Percentiles rank a stretch among this genome's conserved stretches.
These are phyloP conservation scores for Macrophomina phaseolina DNA, from an alignment of 2,329 filamentous ascomycete genomes.

Conservation along the genomic window DNA sequence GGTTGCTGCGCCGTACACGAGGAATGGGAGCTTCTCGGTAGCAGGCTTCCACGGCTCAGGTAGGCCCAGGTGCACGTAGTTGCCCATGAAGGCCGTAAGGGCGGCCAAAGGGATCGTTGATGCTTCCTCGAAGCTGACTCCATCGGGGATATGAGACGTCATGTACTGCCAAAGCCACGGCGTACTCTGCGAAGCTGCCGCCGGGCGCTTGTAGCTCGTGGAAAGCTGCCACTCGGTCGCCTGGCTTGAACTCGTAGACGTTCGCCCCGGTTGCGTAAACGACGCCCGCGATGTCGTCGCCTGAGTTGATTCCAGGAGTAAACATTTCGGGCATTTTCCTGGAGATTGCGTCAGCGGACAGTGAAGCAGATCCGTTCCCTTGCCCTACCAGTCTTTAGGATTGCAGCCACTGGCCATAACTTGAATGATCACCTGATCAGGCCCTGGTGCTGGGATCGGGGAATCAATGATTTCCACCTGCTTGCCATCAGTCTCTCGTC, in stretches of 20 bases:
- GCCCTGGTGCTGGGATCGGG: slow-evolving; percentile 39
- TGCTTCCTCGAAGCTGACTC: slow-evolving; percentile 58
- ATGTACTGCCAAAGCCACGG: slow-evolving; percentile 61
- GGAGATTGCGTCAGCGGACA: slow-evolving; percentile 28
- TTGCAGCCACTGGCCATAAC: slow-evolving; percentile 48
- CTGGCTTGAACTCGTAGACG: slow-evolving; percentile 63
- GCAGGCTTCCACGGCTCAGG: slow-evolving; percentile 48
- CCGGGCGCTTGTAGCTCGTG: slow-evolving; percentile 57
- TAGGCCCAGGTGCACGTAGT: slow-evolving; percentile 49
- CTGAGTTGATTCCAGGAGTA: slow-evolving; percentile 49
- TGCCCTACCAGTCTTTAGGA: slow-evolving; percentile 55
- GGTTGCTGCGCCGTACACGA: slow-evolving; percentile 50
- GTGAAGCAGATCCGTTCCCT: too few relatives aligned
- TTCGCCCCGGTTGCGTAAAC: slow-evolving; percentile 61
- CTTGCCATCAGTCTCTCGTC: too few relatives aligned
- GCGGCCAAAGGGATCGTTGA: slow-evolving; percentile 54
- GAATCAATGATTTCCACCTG: slow-evolving; percentile 45
- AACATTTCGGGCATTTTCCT: slow-evolving; percentile 38
- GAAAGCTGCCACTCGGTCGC: slow-evolving; percentile 64
- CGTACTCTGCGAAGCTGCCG: slow-evolving; percentile 67
- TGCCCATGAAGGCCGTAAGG: slow-evolving; percentile 53
- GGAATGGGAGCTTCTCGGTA: slow-evolving; percentile 35
- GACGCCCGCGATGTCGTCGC: slow-evolving; percentile 62
- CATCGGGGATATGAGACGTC: slow-evolving; percentile 60
- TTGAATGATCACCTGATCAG: slow-evolving; percentile 45